Conservation (phyloP, 2,329 filamentous ascomycete species). For the Clarireedia monteithiana region DNA sequence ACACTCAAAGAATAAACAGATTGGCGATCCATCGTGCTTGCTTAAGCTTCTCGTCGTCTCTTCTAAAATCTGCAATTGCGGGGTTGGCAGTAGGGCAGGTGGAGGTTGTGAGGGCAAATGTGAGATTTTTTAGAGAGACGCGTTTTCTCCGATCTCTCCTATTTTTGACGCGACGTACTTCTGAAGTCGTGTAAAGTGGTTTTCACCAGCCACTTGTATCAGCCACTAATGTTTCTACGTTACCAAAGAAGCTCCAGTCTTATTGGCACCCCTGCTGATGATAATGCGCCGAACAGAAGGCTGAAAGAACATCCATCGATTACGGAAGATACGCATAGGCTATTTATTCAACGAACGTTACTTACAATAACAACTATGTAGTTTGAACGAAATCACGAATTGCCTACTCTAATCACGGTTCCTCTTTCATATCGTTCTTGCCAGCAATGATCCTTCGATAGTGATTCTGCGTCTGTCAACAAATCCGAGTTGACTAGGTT, state of each 20-base stretch:
- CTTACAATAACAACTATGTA: not conserved
- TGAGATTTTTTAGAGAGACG: slow-evolving; percentile 8
- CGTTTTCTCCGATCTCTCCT: not conserved
- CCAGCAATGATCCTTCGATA: slow-evolving; percentile 29
- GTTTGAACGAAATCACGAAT: not conserved
- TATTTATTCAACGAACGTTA: not conserved
- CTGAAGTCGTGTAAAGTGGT: slow-evolving; percentile 12
- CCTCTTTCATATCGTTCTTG: not conserved
- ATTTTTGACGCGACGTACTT: slow-evolving; percentile 8
- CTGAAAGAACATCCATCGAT: slow-evolving; percentile 9
- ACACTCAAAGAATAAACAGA: slow-evolving; percentile 82
- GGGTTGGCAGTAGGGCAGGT: not conserved
- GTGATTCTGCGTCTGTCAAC: slow-evolving; percentile 19
- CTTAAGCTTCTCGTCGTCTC: not conserved
- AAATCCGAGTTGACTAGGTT: slow-evolving; percentile 12
- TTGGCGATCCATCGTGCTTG: slow-evolving; percentile 67
- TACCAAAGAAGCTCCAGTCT: not conserved
- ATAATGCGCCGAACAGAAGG: not conserved
- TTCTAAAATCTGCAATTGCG: not conserved
- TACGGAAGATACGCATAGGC: not conserved
- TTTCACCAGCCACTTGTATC: not conserved
- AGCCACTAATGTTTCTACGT: not conserved
- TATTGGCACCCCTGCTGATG: not conserved
- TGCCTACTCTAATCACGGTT: not conserved
- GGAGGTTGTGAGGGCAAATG: not conserved